These are phyloP conservation scores for Mycocentrospora acerina DNA, from an alignment of 2,329 filamentous ascomycete species.

Conservation along the genomic window DNA sequence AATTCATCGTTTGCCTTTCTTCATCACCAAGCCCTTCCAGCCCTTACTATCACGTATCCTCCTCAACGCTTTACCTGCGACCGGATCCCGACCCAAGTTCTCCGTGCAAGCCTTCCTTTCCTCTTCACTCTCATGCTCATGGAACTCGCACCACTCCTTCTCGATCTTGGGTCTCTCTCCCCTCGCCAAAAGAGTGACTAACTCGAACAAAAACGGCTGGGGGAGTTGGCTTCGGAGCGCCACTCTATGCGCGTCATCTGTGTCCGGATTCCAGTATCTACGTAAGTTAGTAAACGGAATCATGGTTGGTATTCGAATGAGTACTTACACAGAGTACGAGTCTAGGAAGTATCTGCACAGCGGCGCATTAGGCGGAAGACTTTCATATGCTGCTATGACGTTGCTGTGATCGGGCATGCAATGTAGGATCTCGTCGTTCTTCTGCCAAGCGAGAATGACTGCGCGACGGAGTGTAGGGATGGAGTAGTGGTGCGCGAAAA, in stretches of 20 bases:
- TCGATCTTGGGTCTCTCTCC: slow-evolving; percentile 39
- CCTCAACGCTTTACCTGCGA: slow-evolving; percentile 32
- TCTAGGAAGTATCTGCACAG: slow-evolving; percentile 40
- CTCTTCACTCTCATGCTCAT: slow-evolving; percentile 37
- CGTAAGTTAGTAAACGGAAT: too few relatives aligned
- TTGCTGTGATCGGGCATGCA: slow-evolving; percentile 42
- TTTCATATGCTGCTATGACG: slow-evolving; percentile 38
- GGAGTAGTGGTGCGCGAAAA: slow-evolving; percentile 36
- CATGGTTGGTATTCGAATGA: too few relatives aligned
- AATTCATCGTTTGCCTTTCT: slow-evolving; percentile 37
- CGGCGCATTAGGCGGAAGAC: slow-evolving; percentile 30
- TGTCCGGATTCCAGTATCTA: slow-evolving; percentile 41
- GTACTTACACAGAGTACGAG: slow-evolving; percentile 39
- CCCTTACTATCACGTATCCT: slow-evolving; percentile 39
- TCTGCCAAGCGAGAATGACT: slow-evolving; percentile 38
- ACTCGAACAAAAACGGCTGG: slow-evolving; percentile 37
- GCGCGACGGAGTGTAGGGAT: slow-evolving; percentile 36
- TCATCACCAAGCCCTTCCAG: slow-evolving; percentile 40
- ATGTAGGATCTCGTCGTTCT: slow-evolving; percentile 39
- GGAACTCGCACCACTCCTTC: slow-evolving; percentile 41
- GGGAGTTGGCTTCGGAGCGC: slow-evolving; percentile 36
- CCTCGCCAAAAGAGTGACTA: slow-evolving; percentile 34
- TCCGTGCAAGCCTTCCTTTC: slow-evolving; percentile 38
- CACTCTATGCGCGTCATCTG: slow-evolving; percentile 33
- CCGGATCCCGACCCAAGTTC: slow-evolving; percentile 30